Evolutionary conservation across 148 eudicot species (phyloP), one percentile per base, ranked within the genome.

Genomic region (Persicaria maculosa): DNA sequence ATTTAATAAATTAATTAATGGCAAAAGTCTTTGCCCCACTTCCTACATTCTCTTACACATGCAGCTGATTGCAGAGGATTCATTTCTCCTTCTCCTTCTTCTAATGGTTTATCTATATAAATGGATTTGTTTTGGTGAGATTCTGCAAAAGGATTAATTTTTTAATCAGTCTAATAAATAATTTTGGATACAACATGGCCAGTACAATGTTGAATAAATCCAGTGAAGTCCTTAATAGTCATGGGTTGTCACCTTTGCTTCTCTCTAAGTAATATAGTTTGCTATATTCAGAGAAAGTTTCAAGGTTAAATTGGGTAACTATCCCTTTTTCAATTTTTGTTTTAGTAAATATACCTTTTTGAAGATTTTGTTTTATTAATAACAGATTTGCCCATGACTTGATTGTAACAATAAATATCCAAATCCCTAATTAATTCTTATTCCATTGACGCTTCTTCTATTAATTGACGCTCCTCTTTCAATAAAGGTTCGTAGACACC

Each of bases 31-130:
- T 64, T 64, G 46, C 46, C 46, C 69, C 46, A 64, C 69, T 64
- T 64, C 69, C 46, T 64, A 64, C 69, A 64, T 64, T 64, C 69
- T 40, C 69, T 64, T 64, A 64, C 69, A 64, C 69, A 64, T 64
- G 69, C 69, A 64, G 69, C 46, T 64, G 69, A 31, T n/a, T 59
- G 40, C 65, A 59, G 4, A 40, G 40, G 40, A 31, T 31, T 31
- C 40, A 59, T 59, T 59, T 59, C 31, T 22, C 65, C 0, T 4
- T 5, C 40, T 9, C 62, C 25, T 57, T 9, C 7, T 57, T 2
- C 4, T 57, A 22, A 16, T 54, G 8, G n/a, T n/a, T 16, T n/a
- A 4, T 57, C 3, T 31, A 31, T 31, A 31, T 1, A 31, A 1
- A 20, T 20, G 4, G 22, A 40, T 22, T 59, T 59, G 25, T 9